Base-by-base conservation (phyloP, 495 filamentous ascomycete species). In the Patellaria atrata region DNA sequence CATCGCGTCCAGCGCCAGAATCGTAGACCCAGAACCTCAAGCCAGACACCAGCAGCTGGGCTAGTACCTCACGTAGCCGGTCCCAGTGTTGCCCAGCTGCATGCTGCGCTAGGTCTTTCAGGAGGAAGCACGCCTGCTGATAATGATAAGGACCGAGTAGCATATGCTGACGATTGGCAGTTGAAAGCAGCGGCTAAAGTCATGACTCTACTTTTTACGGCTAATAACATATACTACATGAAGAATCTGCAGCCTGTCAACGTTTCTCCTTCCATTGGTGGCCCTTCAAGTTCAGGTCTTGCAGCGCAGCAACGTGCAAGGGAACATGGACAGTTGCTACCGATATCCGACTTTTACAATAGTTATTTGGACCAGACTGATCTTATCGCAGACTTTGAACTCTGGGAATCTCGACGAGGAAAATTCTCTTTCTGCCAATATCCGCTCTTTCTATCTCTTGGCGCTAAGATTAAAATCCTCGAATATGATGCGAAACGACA, bases 391-490 rank as follows among this genome's bases (percentile, higher is more conserved):
- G 86, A 94, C 56, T 94, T 89, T 48, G 82, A 92, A 48, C 64
- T 66, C 12, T 94, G 87, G 87, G 86, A 94, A 54, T 67, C 71
- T 11, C 74, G 63, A 44, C 63, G 69, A 29, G 68, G 70, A 1
- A 79, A 71, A 41, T 94, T 94, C 46, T 71, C 83, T 3, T 94
- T 94, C 52, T 94, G 85, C 49, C 83, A 93, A 49, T 94, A 87
- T 48, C 86, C 86, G 3, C 92, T 94, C 57, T 80, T 94, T 45
- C 65, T 94, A 20, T 92, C 83, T 33, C 87, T 94, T 45, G 84
- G 82, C 59, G 78, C 84, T 19, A 94, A 94, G 57, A 94, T 91
- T 40, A 80, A 77, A 45, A 91, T 94, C 39, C 60, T 94, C 48
- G 86, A 93, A 53, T 71, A 91, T 49, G 87, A 94, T 55, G 82